Conservation (phyloP, 768 basidiomycete species). For the Amanita pallidorosea region DNA sequence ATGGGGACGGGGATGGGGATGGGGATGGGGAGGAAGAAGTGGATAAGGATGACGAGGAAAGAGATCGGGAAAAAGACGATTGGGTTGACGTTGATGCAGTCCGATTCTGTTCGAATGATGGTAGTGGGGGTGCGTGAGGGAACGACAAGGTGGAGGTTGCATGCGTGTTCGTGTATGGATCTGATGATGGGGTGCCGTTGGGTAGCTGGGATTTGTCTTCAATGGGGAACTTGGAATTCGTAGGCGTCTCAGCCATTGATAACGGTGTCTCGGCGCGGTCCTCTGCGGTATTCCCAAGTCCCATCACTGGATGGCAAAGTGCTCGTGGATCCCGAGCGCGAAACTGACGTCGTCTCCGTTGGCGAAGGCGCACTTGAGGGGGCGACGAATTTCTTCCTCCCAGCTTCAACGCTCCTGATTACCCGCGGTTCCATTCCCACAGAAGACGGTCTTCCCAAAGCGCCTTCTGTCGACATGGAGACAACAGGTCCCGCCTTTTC, state of each 20-base stretch:
- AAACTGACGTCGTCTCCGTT: not conserved
- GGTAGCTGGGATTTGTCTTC: not conserved
- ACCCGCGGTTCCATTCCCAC: conserved; percentile 1
- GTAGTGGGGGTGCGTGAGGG: not conserved
- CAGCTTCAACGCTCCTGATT: not conserved
- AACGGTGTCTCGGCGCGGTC: not conserved
- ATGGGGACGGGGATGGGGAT: not conserved
- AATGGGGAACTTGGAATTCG: not conserved
- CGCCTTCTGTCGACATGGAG: conserved; percentile 5
- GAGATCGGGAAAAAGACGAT: conserved; percentile 1
- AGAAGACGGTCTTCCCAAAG: conserved; percentile 5
- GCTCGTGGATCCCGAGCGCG: not conserved
- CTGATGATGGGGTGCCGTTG: not conserved
- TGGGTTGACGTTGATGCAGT: not conserved
- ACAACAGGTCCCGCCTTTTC: conserved; percentile 11
- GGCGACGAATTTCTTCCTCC: not conserved
- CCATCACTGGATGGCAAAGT: not conserved
- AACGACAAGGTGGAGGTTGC: not conserved
- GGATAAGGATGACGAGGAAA: conserved; percentile 2
- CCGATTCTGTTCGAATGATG: not conserved
- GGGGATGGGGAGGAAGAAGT: conserved; percentile 3
- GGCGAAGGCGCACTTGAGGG: not conserved
- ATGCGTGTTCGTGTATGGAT: not conserved
- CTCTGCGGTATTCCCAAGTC: not conserved
- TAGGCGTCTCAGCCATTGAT: not conserved